Evolutionary conservation across 1,284 basidiomycete species (phyloP).

Genomic region (Cryptococcus sp.): DNA sequence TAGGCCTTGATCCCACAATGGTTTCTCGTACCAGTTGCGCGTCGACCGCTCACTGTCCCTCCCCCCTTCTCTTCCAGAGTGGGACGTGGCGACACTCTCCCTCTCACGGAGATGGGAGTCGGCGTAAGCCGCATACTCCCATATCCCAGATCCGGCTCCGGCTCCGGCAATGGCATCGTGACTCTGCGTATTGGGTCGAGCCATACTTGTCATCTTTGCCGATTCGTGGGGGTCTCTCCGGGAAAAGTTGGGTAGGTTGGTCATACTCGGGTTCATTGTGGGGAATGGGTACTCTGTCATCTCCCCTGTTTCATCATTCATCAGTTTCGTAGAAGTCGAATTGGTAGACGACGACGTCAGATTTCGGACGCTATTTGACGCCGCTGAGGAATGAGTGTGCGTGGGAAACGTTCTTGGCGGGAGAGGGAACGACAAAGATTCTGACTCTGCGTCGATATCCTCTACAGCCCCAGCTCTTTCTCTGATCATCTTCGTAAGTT

Average conservation of each 20-base stretch:
- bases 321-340: too few relatives aligned
- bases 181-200: too few relatives aligned
- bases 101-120: conserved; percentile 2
- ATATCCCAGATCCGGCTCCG: conserved; percentile 8
- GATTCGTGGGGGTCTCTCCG: neutral
- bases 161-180: too few relatives aligned
- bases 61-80: neutral
- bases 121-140: conserved; percentile 19
- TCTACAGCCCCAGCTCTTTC: too few relatives aligned
- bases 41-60: conserved; percentile 15
- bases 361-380: too few relatives aligned
- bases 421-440: conserved; percentile 1
- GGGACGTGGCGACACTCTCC: neutral
- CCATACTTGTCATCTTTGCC: too few relatives aligned
- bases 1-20: conserved; percentile 26
- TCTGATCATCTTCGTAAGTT: too few relatives aligned
- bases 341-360: too few relatives aligned
- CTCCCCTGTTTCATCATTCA: too few relatives aligned
- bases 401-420: conserved; percentile 1
- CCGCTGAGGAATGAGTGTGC: neutral
- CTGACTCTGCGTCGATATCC: neutral
- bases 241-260: conserved; percentile 7
- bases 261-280: neutral
- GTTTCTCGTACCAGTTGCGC: conserved; percentile 32
- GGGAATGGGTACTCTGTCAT: neutral